These are phyloP conservation scores for Brassica cretica DNA, from an alignment of 345 rosid species.

Conservation along the genomic window DNA sequence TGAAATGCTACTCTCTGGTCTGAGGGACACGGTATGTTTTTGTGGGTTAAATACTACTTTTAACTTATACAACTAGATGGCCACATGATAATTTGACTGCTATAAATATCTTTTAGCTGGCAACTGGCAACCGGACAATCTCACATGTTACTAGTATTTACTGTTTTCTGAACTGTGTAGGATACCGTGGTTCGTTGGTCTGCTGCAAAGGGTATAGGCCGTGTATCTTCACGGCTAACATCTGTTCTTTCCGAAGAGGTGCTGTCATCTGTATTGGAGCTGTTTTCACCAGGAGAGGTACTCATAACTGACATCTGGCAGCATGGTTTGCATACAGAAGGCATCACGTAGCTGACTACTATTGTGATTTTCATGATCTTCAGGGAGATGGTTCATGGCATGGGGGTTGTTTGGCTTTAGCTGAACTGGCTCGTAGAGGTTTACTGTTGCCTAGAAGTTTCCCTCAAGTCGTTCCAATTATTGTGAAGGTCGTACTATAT, in stretches of 20 bases:
- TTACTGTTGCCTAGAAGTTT: conserved; percentile 87
- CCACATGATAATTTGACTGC: conserved; percentile 11
- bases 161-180: conserved; percentile 44
- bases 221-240: conserved; percentile 81
- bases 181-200: conserved; percentile 99
- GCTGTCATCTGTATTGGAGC: conserved; percentile 79
- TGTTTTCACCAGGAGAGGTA: conserved; percentile 95
- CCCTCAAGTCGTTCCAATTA: conserved; percentile 78
- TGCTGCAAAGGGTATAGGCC: conserved; percentile 97
- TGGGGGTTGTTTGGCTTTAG: conserved; percentile 96
- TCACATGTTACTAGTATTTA: conserved; percentile 3
- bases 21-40: conserved; percentile 82
- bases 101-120: conserved; percentile 11
- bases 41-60: conserved; percentile 41
- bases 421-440: conserved; percentile 95
- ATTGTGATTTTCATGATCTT: conserved; percentile 37
- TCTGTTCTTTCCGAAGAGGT: conserved; percentile 83
- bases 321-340: conserved; percentile 17
- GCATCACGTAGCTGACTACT: conserved; percentile 10
- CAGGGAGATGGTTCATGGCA: conserved; percentile 99
- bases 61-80: conserved; percentile 14
- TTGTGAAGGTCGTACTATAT: conserved; percentile 67
- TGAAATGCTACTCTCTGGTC: conserved; percentile 82
- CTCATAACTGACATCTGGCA: conserved; percentile 10
- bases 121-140: conserved; percentile 23